Base-by-base conservation (phyloP, 2,329 filamentous ascomycete species). In the Diaporthe australafricana region DNA sequence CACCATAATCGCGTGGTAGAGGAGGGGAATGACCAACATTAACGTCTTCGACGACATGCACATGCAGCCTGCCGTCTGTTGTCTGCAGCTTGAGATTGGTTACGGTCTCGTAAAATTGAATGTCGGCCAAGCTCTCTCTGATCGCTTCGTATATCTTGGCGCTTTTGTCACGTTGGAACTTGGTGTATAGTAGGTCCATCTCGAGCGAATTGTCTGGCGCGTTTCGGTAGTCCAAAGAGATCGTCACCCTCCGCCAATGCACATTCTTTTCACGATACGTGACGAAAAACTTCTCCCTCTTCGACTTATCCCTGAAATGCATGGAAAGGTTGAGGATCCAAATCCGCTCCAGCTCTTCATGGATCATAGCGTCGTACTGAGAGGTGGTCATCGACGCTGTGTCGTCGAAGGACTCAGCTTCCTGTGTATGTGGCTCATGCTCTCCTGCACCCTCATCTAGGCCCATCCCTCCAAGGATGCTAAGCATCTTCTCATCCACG, bases 321-420 rank as follows among this genome's bases (percentile, higher is more conserved):
- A 99, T 98, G 82, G 95, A 98, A 73, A 98, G 88, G 79, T 99
- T 99, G 76, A 99, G 86, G 73, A 99, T 98, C 96, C 96, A 99
- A 78, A 89, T 92, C 73, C 87, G 89, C 78, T 98, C 95, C 70
- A 98, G 87, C 81, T 98, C 96, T 74, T 93, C 90, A 75, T 93
- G 90, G 75, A 98, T 88, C 77, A 90, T 86, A 67, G 86, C 84
- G 68, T 93, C 89, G 77, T 93, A 88, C 72, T 87, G 83, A 3
- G 87, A 86, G 4, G 84, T 84, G 20, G 87, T 86, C 74, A 86
- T 82, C 25, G 87, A 88, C 27, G 81, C 84, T 2, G 81, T 81
- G 75, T 89, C 87, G 27, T 80, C 72, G 22, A 77, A 76, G 20
- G 80, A 81, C 25, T 80, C 74, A 12, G 76, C 75, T 47, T 84